These are phyloP conservation scores for Claviceps cyperi DNA, from an alignment of 2,329 filamentous ascomycete genomes.

Conservation along the genomic window DNA sequence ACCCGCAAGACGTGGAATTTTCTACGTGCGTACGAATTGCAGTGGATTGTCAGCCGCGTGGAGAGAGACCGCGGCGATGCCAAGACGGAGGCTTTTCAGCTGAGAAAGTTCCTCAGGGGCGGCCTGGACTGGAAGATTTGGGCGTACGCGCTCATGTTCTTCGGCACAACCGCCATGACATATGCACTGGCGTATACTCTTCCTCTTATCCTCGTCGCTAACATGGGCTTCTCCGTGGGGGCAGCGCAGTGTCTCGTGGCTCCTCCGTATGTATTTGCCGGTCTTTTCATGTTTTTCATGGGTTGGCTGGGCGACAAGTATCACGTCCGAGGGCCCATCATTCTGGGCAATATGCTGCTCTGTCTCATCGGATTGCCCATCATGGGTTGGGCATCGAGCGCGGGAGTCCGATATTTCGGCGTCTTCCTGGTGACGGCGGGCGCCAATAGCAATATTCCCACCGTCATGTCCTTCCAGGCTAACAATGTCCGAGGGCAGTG, in stretches of 20 bases:
- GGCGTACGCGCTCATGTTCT: constrained; percentile 45
- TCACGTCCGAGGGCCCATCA: constrained; percentile 48
- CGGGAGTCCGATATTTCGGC: constrained; percentile 53
- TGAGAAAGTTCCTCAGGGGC: constrained; percentile 30
- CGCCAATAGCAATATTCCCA: constrained; percentile 63
- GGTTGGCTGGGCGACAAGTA: constrained; percentile 55
- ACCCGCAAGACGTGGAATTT: constrained; percentile 36
- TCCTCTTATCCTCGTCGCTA: constrained; percentile 52
- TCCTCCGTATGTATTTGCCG: constrained; percentile 52
- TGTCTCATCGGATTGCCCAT: constrained; percentile 56
- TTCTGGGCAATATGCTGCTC: constrained; percentile 50
- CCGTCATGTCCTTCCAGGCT: constrained; percentile 64
- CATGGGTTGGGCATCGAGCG: constrained; percentile 48
- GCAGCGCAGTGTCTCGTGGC: constrained; percentile 57
- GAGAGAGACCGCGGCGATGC: constrained; percentile 43
- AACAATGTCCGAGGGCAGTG: constrained; percentile 83
- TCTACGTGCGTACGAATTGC: constrained; percentile 33
- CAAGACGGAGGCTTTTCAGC: constrained; percentile 36
- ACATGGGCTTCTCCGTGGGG: constrained; percentile 50
- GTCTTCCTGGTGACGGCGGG: constrained; percentile 65
- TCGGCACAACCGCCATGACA: constrained; percentile 53
- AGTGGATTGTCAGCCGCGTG: constrained; percentile 40
- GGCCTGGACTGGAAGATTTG: constrained; percentile 44
- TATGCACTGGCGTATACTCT: constrained; percentile 71
- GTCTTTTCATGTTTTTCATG: constrained; percentile 43